Evolutionary conservation across 306 rosid genomes (phyloP), one percentile per base, ranked within the genome.

Genomic region (Quercus engelmannii): DNA sequence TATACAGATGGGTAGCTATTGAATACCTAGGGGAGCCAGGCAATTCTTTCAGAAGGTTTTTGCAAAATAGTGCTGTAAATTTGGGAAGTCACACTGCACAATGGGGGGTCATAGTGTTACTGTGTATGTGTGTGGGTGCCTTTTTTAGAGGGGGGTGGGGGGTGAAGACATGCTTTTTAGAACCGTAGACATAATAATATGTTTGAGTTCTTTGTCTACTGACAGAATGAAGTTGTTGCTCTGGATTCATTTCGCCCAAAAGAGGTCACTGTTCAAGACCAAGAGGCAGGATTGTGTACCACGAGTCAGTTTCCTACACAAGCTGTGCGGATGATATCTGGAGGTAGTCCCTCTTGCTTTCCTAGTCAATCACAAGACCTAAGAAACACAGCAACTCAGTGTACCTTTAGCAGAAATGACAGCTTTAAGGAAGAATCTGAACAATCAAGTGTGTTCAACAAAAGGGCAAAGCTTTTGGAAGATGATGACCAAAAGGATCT

Each of bases 221-320:
- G 38, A 46, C 72, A 67, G 99, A 88, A 91, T 82, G 84, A 82
- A 74, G 84, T 91, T 78, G 84, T 92, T 77, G 85, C 91, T 54
- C 78, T 87, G 63, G 94, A 91, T 81, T 85, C 30, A 74, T 95
- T 90, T 90, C 74, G 75, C 80, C 99, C 99, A 63, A 92, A 85
- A 80, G 93, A 90, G 86, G 91, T 88, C 52, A 91, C 94, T 51
- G 84, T 84, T 83, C 92, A 92, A 84, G 99, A 95, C 81, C 91
- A 55, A 79, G 98, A 86, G 79, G 89, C 93, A 30, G 98, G 98
- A 64, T 61, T 88, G 55, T 91, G 91, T 81, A 86, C 91, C 17
- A 79, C 64, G 58, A 92, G 92, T 83, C 99, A 95, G 90, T 92
- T 86, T 92, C 93, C 95, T 77, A 89, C 91, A 74, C 98, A 91